phyloP scores from a whole-genome alignment of 441 rosid species.

The Erodium chrysanthum region DNA sequence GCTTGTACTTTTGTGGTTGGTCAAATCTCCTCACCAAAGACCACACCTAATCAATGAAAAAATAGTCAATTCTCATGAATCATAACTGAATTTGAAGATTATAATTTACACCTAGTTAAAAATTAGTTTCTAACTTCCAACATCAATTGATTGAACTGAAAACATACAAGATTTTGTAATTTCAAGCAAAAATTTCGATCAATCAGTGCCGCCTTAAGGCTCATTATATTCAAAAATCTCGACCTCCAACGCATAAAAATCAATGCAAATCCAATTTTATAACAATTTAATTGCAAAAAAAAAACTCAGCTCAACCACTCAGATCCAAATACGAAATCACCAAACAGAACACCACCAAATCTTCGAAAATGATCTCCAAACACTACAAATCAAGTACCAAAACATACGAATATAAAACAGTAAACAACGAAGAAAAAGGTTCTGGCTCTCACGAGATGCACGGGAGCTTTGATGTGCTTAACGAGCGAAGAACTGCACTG shows the following conservation, averaged over 20 bases:
- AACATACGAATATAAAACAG: not conserved
- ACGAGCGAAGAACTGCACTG: constrained; percentile 38
- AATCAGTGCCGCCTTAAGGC: not conserved
- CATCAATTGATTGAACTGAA: not conserved
- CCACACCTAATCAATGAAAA: constrained; percentile 12
- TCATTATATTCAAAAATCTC: not conserved
- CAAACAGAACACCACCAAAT: not conserved
- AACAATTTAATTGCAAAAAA: not conserved
- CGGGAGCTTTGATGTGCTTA: constrained; percentile 41
- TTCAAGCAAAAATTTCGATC: not conserved
- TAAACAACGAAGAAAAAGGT: not conserved
- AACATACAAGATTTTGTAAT: not conserved
- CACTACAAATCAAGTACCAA: constrained; percentile 2
- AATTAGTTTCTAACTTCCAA: not conserved
- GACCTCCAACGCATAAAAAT: not conserved
- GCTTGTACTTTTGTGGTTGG: constrained; percentile 25
- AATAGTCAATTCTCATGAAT: not conserved
- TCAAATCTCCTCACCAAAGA: constrained; percentile 23
- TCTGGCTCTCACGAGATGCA: constrained; percentile 25
- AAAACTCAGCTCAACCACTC: constrained; percentile 8
- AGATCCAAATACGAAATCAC: not conserved
- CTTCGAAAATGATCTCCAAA: not conserved
- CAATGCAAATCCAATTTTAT: not conserved
- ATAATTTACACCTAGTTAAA: not conserved
- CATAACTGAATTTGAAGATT: not conserved